A percentile compares a stretch with the other conserved stretches of the same genome.
These are phyloP conservation scores for Globisporangium parvum DNA, from an alignment of 352 stramenopile genomes.

Conservation along the genomic window DNA sequence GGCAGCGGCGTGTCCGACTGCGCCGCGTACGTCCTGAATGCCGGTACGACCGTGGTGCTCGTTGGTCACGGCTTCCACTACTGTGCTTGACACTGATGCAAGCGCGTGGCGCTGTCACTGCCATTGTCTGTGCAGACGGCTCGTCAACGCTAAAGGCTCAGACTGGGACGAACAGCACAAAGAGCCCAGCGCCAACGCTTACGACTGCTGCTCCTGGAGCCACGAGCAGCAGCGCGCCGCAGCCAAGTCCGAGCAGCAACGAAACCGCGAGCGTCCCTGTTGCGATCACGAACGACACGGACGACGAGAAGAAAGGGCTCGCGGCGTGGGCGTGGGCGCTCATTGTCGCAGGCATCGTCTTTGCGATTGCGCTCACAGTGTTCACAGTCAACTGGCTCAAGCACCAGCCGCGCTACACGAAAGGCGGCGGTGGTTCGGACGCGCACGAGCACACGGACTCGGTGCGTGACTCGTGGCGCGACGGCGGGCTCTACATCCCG, in stretches of 20 bases:
- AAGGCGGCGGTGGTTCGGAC: slow-evolving; percentile 15
- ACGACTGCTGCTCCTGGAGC: not conserved
- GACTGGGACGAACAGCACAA: not conserved
- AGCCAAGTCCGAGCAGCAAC: not conserved
- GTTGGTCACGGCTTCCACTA: too few relatives aligned
- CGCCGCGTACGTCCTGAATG: slow-evolving; percentile 22
- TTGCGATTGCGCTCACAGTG: slow-evolving; percentile 23
- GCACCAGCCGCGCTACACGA: slow-evolving; percentile 27
- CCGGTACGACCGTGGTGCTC: slow-evolving; percentile 4
- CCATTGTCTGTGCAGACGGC: slow-evolving; percentile 2
- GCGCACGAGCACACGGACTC: slow-evolving; percentile 21
- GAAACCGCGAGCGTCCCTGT: too few relatives aligned
- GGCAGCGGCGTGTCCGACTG: slow-evolving; percentile 6
- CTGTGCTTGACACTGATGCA: too few relatives aligned
- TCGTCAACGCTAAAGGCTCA: slow-evolving; percentile 5
- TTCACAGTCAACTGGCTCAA: slow-evolving; percentile 52
- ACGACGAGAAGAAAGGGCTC: slow-evolving; percentile 11
- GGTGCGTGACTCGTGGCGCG: slow-evolving; percentile 14
- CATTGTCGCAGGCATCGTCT: slow-evolving; percentile 24
- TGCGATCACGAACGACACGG: not conserved
- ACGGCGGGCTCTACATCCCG: not conserved
- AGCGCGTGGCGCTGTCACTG: too few relatives aligned
- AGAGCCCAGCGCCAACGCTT: not conserved
- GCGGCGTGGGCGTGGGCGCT: slow-evolving; percentile 31
- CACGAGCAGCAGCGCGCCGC: not conserved